phyloP scores from a whole-genome alignment of 768 basidiomycete species.

The Xerocomellus chrysenteron region DNA sequence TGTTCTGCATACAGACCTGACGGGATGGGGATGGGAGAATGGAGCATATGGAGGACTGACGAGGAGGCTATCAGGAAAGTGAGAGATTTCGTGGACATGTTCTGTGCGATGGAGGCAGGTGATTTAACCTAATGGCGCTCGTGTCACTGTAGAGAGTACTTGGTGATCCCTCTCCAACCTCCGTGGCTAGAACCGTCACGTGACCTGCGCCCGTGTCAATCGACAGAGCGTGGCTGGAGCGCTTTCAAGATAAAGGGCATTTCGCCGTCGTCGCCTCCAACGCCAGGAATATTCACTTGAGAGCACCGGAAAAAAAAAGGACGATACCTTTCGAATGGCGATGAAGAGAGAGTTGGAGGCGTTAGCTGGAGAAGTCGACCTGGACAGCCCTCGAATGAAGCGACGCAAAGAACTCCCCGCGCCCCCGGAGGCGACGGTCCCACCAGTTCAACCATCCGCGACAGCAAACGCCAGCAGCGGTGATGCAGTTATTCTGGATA shows the following conservation, averaged over 20 bases:
- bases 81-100: conserved; percentile 44
- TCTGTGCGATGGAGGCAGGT: neutral
- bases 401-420: conserved; percentile 46
- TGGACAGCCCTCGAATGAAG: conserved; percentile 50
- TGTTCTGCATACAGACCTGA: conserved; percentile 49
- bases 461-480: conserved; percentile 29
- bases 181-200: conserved; percentile 20
- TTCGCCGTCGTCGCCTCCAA: conserved; percentile 30
- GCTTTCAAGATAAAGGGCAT: conserved; percentile 35
- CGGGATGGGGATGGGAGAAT: conserved; percentile 75
- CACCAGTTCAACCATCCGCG: conserved; percentile 32
- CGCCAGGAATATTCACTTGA: conserved; percentile 27
- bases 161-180: too few relatives aligned
- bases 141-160: neutral
- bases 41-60: conserved; percentile 68
- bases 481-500: conserved; percentile 17
- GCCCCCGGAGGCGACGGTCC: conserved; percentile 41
- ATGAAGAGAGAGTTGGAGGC: conserved; percentile 52
- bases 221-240: conserved; percentile 20
- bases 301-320: conserved; percentile 14
- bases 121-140: neutral
- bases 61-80: conserved; percentile 52
- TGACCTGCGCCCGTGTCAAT: conserved; percentile 25
- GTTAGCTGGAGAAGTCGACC: conserved; percentile 38
- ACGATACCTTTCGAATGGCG: conserved; percentile 33